Evolutionary conservation across 768 basidiomycete species (phyloP).

Genomic region (Peribolospora kevripleyi): DNA sequence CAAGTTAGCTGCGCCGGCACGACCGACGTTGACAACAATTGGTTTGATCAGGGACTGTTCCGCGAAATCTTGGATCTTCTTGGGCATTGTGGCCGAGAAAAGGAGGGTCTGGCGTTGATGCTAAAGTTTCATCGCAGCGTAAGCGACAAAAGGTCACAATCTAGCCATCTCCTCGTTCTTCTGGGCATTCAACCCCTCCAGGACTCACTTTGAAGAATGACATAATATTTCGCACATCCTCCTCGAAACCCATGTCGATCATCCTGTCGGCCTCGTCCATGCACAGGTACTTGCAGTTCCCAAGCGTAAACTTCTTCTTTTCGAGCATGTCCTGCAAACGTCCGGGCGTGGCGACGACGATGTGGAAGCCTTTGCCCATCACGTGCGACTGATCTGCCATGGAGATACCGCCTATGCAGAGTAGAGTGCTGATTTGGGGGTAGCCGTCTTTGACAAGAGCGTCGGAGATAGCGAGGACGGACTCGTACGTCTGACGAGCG

Average conservation of each 20-base stretch:
- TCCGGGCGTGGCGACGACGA: constrained; percentile 91
- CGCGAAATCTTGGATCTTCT: constrained; percentile 96
- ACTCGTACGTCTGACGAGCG: constrained; percentile 91
- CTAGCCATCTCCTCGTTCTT: background rate
- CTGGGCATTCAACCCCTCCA: background rate
- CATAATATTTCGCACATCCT: constrained; percentile 97
- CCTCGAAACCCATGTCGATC: constrained; percentile 97
- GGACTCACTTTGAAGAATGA: constrained; percentile 73
- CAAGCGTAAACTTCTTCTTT: constrained; percentile 76
- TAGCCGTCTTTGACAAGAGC: constrained; percentile 62
- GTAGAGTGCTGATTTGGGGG: constrained; percentile 53
- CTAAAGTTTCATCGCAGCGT: constrained; percentile 23
- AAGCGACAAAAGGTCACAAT: too few species aligned
- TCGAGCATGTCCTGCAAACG: constrained; percentile 94
- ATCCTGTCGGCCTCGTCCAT: constrained; percentile 99
- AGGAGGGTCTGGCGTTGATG: constrained; percentile 87
- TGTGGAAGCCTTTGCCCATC: constrained; percentile 70
- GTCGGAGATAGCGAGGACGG: constrained; percentile 60
- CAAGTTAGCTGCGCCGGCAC: constrained; percentile 89
- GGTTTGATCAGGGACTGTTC: constrained; percentile 87
- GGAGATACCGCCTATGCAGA: constrained; percentile 93
- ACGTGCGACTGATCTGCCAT: constrained; percentile 95
- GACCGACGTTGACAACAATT: constrained; percentile 84
- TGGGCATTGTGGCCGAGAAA: constrained; percentile 97
- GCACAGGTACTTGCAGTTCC: constrained; percentile 75